A percentile compares a stretch with the other conserved stretches of the same genome.
Evolutionary conservation across 768 basidiomycete species (phyloP).

Genomic region (Leccinum sublutescens): DNA sequence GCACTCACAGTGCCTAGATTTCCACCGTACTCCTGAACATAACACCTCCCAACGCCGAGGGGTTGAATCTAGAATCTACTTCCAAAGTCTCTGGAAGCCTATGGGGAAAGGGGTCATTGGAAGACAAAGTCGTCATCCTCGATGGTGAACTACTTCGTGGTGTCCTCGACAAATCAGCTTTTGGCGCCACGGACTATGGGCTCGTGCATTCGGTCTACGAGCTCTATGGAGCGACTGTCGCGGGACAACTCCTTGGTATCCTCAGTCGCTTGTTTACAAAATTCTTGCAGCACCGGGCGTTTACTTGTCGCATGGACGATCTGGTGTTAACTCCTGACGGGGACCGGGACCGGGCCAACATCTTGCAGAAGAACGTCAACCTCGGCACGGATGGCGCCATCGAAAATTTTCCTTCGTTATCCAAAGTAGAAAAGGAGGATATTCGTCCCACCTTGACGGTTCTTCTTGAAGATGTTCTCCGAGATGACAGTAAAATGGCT

Average conservation of each 20-base stretch:
- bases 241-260: constrained; percentile 89
- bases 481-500: constrained; percentile 97
- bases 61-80: constrained; percentile 81
- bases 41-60: constrained; percentile 73
- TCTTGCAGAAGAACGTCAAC: constrained; percentile 64
- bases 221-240: constrained; percentile 85
- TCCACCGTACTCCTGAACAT: constrained; percentile 93
- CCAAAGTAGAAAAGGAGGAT: constrained; percentile 48
- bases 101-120: constrained; percentile 78
- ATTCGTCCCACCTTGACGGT: constrained; percentile 54
- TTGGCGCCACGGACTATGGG: constrained; percentile 94
- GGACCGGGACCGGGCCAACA: constrained; percentile 62
- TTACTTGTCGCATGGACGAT: constrained; percentile 99
- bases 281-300: constrained; percentile 93
- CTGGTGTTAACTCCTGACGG: constrained; percentile 84
- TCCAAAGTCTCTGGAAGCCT: constrained; percentile 87
- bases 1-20: constrained; percentile 50
- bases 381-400: constrained; percentile 87
- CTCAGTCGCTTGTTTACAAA: constrained; percentile 95
- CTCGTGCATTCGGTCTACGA: constrained; percentile 97
- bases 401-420: constrained; percentile 83
- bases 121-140: constrained; percentile 86
- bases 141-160: constrained; percentile 93
- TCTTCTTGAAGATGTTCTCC: constrained; percentile 86
- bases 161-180: constrained; percentile 95